These are phyloP conservation scores for Lachancea thermotolerans DNA, from an alignment of 805 yeast species.

Conservation along the genomic window DNA sequence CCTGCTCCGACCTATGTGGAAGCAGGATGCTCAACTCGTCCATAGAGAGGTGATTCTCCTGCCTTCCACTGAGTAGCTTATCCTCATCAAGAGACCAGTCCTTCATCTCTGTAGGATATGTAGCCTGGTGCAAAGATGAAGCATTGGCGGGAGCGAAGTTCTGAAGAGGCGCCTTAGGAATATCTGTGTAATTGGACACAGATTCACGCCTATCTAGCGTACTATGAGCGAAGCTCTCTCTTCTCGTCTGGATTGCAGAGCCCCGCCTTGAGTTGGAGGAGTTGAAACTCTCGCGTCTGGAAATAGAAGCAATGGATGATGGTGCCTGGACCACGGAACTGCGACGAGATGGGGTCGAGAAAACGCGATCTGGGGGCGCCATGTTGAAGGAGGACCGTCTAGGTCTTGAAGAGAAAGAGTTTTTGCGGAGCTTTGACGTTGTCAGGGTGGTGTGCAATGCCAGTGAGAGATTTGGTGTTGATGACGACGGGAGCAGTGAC, in stretches of 20 bases:
- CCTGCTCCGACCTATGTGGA: constrained; percentile 68
- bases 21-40: constrained; percentile 68
- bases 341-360: constrained; percentile 23
- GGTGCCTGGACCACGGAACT: constrained; percentile 25
- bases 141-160: constrained; percentile 2
- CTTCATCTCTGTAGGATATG: not conserved
- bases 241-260: constrained; percentile 8
- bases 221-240: constrained; percentile 5
- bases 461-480: constrained; percentile 6
- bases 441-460: constrained; percentile 22
- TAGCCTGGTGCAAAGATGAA: not conserved
- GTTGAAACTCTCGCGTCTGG: constrained; percentile 12
- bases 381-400: constrained; percentile 29
- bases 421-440: constrained; percentile 27
- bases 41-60: constrained; percentile 53
- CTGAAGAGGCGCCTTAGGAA: not conserved
- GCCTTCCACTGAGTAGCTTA: constrained; percentile 49
- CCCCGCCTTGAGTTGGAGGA: constrained; percentile 8
- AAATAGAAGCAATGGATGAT: constrained; percentile 14
- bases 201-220: constrained; percentile 4
- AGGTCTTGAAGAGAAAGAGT: constrained; percentile 26
- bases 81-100: constrained; percentile 62
- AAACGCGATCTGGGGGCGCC: constrained; percentile 13
- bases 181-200: constrained; percentile 6
- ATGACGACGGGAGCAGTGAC: constrained; percentile 3